A percentile compares a stretch with the other conserved stretches of the same genome.
phyloP scores from a whole-genome alignment of 306 rosid species.

The Corylus americana region DNA sequence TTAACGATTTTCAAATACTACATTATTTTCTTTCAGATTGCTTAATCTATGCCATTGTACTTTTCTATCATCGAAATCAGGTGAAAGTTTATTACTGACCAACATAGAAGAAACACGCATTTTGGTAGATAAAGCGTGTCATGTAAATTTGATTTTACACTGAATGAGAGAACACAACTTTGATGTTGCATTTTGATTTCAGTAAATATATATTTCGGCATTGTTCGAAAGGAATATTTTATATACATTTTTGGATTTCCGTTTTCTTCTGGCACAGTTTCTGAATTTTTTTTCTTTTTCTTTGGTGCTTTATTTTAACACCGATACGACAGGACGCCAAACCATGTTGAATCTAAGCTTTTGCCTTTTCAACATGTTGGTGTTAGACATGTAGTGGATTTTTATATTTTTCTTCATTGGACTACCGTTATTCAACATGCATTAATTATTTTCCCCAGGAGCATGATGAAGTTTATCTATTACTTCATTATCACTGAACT shows the following conservation, averaged over 20 bases:
- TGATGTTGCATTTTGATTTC: not conserved
- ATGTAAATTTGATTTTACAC: not conserved
- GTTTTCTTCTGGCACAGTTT: constrained; percentile 1
- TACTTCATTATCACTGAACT: no score
- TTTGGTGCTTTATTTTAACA: constrained; percentile 42
- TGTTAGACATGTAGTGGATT: no score
- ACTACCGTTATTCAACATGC: no score
- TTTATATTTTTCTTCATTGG: no score
- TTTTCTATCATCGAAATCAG: no score
- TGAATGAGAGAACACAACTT: not conserved
- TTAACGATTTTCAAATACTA: no score
- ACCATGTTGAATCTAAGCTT: constrained; percentile 49
- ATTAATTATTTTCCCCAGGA: no score
- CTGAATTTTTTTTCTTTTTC: constrained; percentile 28
- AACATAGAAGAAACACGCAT: not conserved
- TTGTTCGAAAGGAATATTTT: not conserved
- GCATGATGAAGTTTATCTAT: no score
- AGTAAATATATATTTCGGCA: not conserved
- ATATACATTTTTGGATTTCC: not conserved
- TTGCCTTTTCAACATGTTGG: constrained; percentile 25
- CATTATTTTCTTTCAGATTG: no score
- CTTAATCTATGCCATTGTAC: no score
- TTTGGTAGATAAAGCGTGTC: not conserved
- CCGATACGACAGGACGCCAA: constrained; percentile 70
- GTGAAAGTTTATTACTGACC: no score